These are phyloP conservation scores for Phytophthora nicotianae DNA, from an alignment of 352 stramenopile species.

Conservation along the genomic window DNA sequence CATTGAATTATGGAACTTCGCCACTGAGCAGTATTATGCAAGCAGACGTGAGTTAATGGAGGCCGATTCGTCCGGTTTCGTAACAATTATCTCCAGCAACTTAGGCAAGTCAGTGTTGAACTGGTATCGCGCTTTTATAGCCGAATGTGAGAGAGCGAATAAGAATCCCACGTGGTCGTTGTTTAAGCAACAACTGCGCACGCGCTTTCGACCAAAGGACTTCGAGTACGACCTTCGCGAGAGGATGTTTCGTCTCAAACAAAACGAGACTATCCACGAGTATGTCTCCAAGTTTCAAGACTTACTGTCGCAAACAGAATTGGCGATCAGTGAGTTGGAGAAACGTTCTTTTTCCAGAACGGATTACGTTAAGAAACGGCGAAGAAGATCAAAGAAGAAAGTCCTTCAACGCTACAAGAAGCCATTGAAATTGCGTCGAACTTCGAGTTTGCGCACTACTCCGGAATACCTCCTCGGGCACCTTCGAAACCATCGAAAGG, in stretches of 20 bases:
- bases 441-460: conserved; percentile 25
- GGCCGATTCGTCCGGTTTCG: background rate
- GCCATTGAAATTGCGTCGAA: conserved; percentile 16
- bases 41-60: too few species aligned
- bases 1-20: conserved; percentile 25
- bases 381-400: conserved; percentile 29
- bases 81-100: background rate
- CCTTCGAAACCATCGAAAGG: background rate
- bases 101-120: background rate
- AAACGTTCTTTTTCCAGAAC: conserved; percentile 27
- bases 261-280: background rate
- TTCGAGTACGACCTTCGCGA: conserved; percentile 1
- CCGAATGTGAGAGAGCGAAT: conserved; percentile 12
- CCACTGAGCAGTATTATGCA: conserved; percentile 21
- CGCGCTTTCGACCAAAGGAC: background rate
- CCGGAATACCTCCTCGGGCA: conserved; percentile 7
- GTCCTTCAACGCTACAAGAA: conserved; percentile 13
- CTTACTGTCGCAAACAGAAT: background rate
- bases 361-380: conserved; percentile 16
- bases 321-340: background rate
- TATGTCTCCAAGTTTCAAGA: conserved; percentile 1
- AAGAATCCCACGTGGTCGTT: background rate
- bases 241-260: background rate
- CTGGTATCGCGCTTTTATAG: conserved; percentile 16
- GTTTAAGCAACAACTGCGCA: background rate